These are phyloP conservation scores for Torulaspora franciscae DNA, from an alignment of 805 yeast species.

Conservation along the genomic window DNA sequence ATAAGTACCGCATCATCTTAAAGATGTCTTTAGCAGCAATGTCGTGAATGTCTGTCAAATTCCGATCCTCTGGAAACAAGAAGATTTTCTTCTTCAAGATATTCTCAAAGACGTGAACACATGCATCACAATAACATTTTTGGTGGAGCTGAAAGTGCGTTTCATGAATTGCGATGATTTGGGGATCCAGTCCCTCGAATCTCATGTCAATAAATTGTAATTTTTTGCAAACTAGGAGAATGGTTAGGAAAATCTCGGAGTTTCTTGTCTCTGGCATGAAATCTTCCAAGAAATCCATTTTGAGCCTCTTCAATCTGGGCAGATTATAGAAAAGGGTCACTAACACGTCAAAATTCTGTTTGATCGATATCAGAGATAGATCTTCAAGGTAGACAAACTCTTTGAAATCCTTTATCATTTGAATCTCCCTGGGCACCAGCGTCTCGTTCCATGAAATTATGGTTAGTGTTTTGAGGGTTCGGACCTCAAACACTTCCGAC, in stretches of 20 bases:
- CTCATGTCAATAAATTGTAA: constrained; percentile 40
- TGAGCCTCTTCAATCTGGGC: constrained; percentile 35
- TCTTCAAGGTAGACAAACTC: constrained; percentile 38
- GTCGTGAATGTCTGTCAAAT: constrained; percentile 26
- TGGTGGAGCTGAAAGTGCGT: constrained; percentile 30
- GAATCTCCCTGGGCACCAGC: constrained; percentile 32
- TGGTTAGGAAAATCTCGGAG: constrained; percentile 35
- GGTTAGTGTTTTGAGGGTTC: constrained; percentile 36
- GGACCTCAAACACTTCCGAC: constrained; percentile 37
- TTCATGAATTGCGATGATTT: constrained; percentile 28
- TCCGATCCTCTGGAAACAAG: constrained; percentile 29
- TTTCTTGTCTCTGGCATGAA: constrained; percentile 32
- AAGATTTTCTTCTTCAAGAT: constrained; percentile 37
- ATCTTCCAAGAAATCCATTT: constrained; percentile 39
- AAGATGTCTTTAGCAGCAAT: constrained; percentile 37
- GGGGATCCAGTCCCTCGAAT: constrained; percentile 34
- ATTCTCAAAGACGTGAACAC: constrained; percentile 31
- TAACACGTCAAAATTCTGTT: constrained; percentile 33
- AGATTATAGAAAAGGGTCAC: constrained; percentile 33
- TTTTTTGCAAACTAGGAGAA: constrained; percentile 33
- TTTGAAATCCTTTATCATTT: constrained; percentile 37
- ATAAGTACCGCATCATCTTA: constrained; percentile 35
- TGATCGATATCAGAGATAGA: constrained; percentile 40
- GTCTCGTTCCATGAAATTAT: constrained; percentile 43
- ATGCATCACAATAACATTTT: constrained; percentile 31